phyloP scores from a whole-genome alignment of 495 filamentous ascomycete genomes.

The Aspergillus biplanus region DNA sequence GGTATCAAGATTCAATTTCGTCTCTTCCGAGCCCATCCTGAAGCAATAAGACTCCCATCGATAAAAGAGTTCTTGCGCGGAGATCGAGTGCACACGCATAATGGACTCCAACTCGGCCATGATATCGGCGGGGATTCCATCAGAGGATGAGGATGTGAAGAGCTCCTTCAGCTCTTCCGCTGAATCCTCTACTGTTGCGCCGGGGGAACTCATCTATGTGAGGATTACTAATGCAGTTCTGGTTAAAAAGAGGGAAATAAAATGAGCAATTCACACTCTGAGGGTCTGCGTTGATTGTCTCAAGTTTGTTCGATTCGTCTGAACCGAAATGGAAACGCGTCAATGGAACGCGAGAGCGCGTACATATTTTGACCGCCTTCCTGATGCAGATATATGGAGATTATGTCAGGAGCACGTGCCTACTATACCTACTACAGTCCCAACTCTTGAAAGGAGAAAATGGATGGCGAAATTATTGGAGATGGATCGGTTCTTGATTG shows the following conservation, averaged over 20 bases:
- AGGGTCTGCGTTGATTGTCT: neutral
- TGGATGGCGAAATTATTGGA: neutral
- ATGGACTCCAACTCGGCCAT: conserved; percentile 80
- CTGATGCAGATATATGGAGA: neutral
- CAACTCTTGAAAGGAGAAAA: too few relatives aligned
- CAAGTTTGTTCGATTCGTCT: neutral
- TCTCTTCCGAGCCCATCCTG: conserved; percentile 81
- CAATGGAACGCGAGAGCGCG: neutral
- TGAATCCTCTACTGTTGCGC: conserved; percentile 25
- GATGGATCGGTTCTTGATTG: neutral
- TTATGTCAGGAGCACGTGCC: neutral
- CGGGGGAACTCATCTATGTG: conserved; percentile 10
- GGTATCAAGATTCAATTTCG: conserved; percentile 67
- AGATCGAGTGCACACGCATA: conserved; percentile 75
- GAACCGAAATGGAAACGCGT: neutral
- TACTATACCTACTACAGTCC: neutral
- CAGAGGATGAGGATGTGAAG: conserved; percentile 59
- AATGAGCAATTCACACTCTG: neutral
- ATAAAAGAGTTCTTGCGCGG: conserved; percentile 83
- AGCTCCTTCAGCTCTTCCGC: conserved; percentile 66
- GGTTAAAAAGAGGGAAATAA: neutral
- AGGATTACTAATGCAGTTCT: neutral
- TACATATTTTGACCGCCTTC: neutral
- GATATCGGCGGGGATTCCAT: conserved; percentile 70
- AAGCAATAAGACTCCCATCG: conserved; percentile 98